Conservation (phyloP, 1,139 yeast genomes). For the Yamadazyma trypodendri region DNA sequence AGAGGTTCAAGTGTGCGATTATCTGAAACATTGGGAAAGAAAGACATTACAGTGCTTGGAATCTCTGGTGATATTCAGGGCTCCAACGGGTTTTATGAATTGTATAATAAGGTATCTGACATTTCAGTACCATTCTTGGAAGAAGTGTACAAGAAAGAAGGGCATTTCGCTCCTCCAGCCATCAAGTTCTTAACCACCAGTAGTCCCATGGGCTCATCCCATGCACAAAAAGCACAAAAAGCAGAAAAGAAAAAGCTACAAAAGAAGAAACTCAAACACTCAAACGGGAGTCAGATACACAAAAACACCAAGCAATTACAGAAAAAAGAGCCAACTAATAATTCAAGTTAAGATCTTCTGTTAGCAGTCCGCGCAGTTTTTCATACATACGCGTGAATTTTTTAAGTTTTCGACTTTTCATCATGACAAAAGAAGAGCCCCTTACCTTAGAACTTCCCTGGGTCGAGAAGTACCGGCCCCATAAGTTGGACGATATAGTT, state of each 20-base stretch:
- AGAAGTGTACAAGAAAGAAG: slow-evolving; percentile 16
- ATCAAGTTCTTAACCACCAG: slow-evolving; percentile 38
- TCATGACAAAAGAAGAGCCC: slow-evolving; percentile 12
- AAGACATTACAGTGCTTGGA: slow-evolving; percentile 30
- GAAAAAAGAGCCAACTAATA: too few species aligned
- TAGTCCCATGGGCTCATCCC: slow-evolving; percentile 33
- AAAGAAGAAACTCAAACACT: background rate
- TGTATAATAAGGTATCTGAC: slow-evolving; percentile 34
- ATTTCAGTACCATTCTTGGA: slow-evolving; percentile 49
- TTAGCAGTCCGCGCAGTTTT: too few species aligned
- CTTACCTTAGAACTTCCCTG: slow-evolving; percentile 48
- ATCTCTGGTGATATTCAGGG: slow-evolving; percentile 21
- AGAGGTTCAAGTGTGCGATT: slow-evolving; percentile 40
- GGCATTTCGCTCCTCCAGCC: slow-evolving; percentile 28
- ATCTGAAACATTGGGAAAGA: slow-evolving; percentile 29
- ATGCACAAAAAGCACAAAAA: slow-evolving; percentile 17
- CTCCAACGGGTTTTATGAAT: slow-evolving; percentile 28
- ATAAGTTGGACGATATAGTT: slow-evolving; percentile 74
- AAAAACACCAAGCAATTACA: background rate
- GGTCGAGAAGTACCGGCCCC: slow-evolving; percentile 96
- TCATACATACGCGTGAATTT: slow-evolving; percentile 4
- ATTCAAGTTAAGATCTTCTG: too few species aligned
- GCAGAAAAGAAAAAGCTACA: background rate
- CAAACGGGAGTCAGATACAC: background rate
- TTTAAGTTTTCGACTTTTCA: background rate